These are phyloP conservation scores for Narthecium ossifragum DNA, from an alignment of 106 monocot genomes.

Conservation along the genomic window DNA sequence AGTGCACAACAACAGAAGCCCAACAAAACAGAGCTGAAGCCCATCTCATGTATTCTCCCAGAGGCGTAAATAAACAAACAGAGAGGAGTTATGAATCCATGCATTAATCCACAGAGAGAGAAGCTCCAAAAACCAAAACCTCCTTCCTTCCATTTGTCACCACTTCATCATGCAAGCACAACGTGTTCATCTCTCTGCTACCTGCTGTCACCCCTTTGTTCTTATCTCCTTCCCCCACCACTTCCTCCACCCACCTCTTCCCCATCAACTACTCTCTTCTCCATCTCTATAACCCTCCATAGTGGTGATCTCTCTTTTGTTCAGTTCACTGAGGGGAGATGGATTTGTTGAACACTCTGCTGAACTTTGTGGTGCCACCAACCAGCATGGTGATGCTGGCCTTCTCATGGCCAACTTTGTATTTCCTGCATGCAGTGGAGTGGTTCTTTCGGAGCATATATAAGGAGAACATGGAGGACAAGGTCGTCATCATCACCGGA, in stretches of 20 bases:
- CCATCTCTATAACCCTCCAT: not conserved
- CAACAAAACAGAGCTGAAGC: too few relatives aligned
- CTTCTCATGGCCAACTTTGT: slow-evolving; percentile 75
- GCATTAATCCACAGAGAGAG: not conserved
- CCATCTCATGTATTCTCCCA: too few relatives aligned
- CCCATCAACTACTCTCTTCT: not conserved
- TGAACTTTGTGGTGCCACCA: slow-evolving; percentile 68
- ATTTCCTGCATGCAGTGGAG: slow-evolving; percentile 40
- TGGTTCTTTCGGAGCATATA: slow-evolving; percentile 40
- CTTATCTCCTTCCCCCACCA: slow-evolving; percentile 2
- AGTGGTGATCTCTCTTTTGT: not conserved
- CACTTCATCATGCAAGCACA: not conserved
- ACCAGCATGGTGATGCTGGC: slow-evolving; percentile 77
- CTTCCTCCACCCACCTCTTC: not conserved
- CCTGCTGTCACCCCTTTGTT: not conserved
- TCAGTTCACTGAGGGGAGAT: not conserved
- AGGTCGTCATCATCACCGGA: slow-evolving; percentile 79
- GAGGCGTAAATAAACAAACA: too few relatives aligned
- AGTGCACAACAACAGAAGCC: too few relatives aligned
- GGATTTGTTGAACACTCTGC: slow-evolving; percentile 40
- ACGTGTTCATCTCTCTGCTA: slow-evolving; percentile 8
- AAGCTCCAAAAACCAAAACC: not conserved
- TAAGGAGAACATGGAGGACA: slow-evolving; percentile 59
- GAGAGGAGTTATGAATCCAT: too few relatives aligned
- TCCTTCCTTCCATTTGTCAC: slow-evolving; percentile 5